Evolutionary conservation across 805 yeast species (phyloP), one percentile per base, ranked within the genome.

Genomic region (Monosporozyma unispora): DNA sequence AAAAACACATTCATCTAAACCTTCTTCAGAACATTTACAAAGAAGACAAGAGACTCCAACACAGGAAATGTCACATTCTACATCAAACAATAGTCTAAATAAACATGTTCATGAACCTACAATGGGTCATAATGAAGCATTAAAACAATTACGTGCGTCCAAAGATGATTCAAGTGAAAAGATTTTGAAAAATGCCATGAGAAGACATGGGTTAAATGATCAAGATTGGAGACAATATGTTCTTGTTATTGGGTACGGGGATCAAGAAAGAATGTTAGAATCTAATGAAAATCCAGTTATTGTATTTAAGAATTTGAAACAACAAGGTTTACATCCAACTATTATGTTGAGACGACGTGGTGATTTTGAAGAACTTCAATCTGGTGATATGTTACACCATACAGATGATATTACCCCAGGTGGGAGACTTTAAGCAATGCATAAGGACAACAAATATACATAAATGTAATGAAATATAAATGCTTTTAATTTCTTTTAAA

Each of bases 91-190:
- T 11, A 42, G 18, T 3, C 12, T 31, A 3, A 19, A 25, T 18
- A 35, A n/a, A 8, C 10, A 35, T 5, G 28, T 18, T 18, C 8
- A 18, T 18, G 42, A 19, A 21, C 25, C 40, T 14, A 16, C 41
- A 22, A 6, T 40, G 7, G 37, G 22, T 12, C 42, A 39, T 31
- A 50, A 48, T 25, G 53, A 50, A 33, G 50, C 53, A 12, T 38
- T 50, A 8, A 50, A 48, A 39, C 42, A 39, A 39, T 68, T 90
- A 53, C 70, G 93, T 44, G 95, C 96, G 1, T 84, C 91, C 7
- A 81, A 87, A 23, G 96, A 89, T 49, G 98, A 91, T 58, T 89
- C 96, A 1, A 89, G 96, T 63, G 81, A 84, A 57, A 86, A 86
- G 63, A 84, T 91, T 21, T 70, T 93, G 44, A 95, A 87, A 59